Base-by-base conservation (phyloP, 2,329 filamentous ascomycete genomes). In the Alternaria tenuissima region DNA sequence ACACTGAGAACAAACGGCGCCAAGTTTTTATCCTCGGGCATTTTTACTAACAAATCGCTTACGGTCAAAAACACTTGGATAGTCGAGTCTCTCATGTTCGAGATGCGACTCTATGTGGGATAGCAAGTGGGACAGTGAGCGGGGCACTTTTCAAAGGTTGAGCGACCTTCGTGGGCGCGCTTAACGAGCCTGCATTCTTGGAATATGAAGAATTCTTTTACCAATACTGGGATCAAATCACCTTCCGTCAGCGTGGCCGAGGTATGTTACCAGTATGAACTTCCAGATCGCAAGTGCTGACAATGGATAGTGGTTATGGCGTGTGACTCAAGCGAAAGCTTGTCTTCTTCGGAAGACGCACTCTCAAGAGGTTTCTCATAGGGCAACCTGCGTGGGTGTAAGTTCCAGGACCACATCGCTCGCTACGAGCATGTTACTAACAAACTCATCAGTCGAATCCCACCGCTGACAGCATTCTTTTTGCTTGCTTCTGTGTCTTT, bases 301-400 rank as follows among this genome's bases (percentile, higher is more conserved):
- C 36, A 3, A 7, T 7, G 3, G 14, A 9, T 39, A 53, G 51
- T 54, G 54, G 54, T 56, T 56, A 56, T 56, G 54, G 54, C 54
- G 54, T 56, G 54, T 56, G 54, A 56, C 54, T 56, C 54, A 56
- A 56, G 54, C 44, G 43, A 54, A 54, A 54, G 51, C 51, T 54
- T 54, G 36, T 51, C 39, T 41, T 51, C 30, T 24, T n/a, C n/a
- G 22, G 32, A 39, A 51, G 43, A 30, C 36, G 5, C 36, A 51
- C 42, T 46, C 26, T 44, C 20, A 41, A 32, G 52, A 42, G 52
- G 39, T 44, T 56, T 56, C 54, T 56, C 54, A 56, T 56, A 41
- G 54, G 54, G 54, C 54, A 56, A 56, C 54, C 54, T 41, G 54
- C 54, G 54, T 56, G 54, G 54, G 54, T 56, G 28, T 30, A 30